These are phyloP conservation scores for Diplodia mutila DNA, from an alignment of 2,329 filamentous ascomycete species.

Conservation along the genomic window DNA sequence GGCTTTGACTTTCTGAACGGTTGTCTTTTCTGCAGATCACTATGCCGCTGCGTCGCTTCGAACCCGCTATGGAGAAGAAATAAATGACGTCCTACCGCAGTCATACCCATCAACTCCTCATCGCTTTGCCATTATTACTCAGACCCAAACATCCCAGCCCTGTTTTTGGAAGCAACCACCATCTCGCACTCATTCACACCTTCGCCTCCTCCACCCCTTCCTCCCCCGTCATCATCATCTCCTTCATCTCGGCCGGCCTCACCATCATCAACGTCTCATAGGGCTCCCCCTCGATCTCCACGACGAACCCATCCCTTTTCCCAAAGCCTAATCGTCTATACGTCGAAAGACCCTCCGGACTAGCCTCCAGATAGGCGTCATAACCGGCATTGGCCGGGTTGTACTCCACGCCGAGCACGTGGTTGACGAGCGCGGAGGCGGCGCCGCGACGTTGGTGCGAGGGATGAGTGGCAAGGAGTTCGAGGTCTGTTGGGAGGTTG, in stretches of 20 bases:
- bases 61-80: no score
- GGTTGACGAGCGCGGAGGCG: not conserved
- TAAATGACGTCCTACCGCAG: no score
- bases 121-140: no score
- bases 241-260: not conserved
- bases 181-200: no score
- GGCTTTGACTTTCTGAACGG: no score
- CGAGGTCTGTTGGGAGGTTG: not conserved
- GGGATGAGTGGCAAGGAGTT: constrained; percentile 19
- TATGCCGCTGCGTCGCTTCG: no score
- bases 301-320: not conserved
- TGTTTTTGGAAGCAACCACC: no score
- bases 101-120: no score
- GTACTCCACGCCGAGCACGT: not conserved
- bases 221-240: not conserved
- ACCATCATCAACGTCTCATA: constrained; percentile 22
- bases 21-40: no score
- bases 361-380: constrained; percentile 7
- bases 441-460: constrained; percentile 18
- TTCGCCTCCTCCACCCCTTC: not conserved
- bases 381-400: not conserved
- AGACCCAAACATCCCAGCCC: no score
- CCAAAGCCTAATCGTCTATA: constrained; percentile 13
- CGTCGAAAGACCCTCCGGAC: not conserved
- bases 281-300: not conserved